These are phyloP conservation scores for Neurospora sp. DNA, from an alignment of 495 filamentous ascomycete genomes.

Conservation along the genomic window DNA sequence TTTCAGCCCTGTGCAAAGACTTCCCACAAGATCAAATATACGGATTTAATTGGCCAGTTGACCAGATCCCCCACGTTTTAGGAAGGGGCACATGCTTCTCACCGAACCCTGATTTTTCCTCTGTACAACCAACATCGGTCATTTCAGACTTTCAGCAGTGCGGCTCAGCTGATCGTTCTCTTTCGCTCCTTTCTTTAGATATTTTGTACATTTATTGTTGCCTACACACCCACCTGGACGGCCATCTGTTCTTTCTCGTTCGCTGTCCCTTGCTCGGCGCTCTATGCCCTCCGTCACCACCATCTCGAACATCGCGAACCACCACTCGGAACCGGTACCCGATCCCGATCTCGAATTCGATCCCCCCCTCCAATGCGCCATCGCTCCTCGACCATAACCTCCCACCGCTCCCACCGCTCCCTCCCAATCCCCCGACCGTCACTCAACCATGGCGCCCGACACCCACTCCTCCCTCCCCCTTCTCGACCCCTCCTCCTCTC, in stretches of 20 bases:
- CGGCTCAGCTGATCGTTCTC: neutral
- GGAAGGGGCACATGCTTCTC: neutral
- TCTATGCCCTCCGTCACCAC: neutral
- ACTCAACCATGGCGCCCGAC: neutral
- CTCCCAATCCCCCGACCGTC: neutral
- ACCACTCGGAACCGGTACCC: neutral
- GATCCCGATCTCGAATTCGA: neutral
- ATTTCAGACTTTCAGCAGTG: neutral
- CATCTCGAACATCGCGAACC: neutral
- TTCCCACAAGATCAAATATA: neutral
- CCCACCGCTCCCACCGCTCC: neutral
- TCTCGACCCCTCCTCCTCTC: neutral
- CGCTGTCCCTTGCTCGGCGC: neutral
- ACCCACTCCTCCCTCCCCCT: conserved; percentile 4
- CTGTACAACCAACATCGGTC: neutral
- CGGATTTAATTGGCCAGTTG: neutral
- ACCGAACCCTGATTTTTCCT: neutral
- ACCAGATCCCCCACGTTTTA: neutral
- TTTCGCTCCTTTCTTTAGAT: neutral
- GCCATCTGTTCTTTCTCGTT: neutral
- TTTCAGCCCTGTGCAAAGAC: neutral
- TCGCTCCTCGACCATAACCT: neutral
- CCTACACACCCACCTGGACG: neutral
- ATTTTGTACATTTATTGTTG: neutral
- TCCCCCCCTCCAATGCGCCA: neutral